A percentile compares a stretch with the other conserved stretches of the same genome.
These are phyloP conservation scores for Termitomyces sp. DNA, from an alignment of 768 basidiomycete genomes.

Conservation along the genomic window DNA sequence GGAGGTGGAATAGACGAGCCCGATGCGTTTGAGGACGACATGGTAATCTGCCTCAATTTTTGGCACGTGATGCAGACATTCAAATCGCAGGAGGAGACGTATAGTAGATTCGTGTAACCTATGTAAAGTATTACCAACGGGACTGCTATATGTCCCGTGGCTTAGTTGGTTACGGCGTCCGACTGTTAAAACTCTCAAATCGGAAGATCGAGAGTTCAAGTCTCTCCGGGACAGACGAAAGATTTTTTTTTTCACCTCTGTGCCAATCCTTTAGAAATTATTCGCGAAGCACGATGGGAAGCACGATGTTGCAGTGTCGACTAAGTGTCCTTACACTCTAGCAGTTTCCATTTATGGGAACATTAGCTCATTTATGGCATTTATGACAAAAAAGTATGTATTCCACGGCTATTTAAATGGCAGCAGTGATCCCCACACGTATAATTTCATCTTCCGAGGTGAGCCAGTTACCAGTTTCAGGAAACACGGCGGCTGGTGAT, in stretches of 20 bases:
- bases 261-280: no score
- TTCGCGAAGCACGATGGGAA: no score
- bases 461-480: conserved; percentile 56
- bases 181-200: conserved; percentile 6
- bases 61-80: not conserved
- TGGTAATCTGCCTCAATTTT: not conserved
- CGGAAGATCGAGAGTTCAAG: conserved; percentile 11
- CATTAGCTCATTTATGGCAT: no score
- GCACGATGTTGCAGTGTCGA: no score
- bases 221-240: conserved; percentile 8
- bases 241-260: not conserved
- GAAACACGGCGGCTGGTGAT: conserved; percentile 51
- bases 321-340: no score
- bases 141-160: conserved; percentile 3
- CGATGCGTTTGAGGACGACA: conserved; percentile 7
- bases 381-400: no score
- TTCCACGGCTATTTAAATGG: conserved; percentile 28
- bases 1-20: conserved; percentile 23
- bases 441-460: conserved; percentile 61
- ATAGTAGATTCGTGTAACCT: no score
- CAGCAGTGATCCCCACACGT: conserved; percentile 53
- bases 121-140: no score
- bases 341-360: no score
- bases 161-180: conserved; percentile 12
- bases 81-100: no score